phyloP scores from a whole-genome alignment of 1,139 yeast genomes.

The Yamadazyma jaroonii region DNA sequence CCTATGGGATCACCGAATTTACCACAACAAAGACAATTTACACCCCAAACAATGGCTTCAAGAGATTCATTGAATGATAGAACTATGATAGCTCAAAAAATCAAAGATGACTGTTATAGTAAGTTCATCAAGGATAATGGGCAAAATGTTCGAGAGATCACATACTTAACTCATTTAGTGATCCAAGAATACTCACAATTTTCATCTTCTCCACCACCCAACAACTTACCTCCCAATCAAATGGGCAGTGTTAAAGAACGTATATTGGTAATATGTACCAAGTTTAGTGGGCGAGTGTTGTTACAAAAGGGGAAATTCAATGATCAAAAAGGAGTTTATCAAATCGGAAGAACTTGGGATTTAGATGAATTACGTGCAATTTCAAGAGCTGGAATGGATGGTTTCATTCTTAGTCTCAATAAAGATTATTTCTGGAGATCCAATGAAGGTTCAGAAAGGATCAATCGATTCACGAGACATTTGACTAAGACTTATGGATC shows the following conservation, averaged over 20 bases:
- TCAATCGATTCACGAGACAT: slow-evolving; percentile 55
- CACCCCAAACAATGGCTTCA: slow-evolving; percentile 3
- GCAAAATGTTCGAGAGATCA: slow-evolving; percentile 26
- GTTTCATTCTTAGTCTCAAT: slow-evolving; percentile 62
- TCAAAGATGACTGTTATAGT: slow-evolving; percentile 42
- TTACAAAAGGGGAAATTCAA: slow-evolving; percentile 87
- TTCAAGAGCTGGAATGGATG: slow-evolving; percentile 51
- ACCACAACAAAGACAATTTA: slow-evolving; percentile 6
- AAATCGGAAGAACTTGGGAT: slow-evolving; percentile 94
- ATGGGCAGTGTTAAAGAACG: slow-evolving; percentile 39
- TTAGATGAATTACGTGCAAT: slow-evolving; percentile 65
- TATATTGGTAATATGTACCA: slow-evolving; percentile 40
- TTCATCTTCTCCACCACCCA: slow-evolving; percentile 42
- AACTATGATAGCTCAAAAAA: slow-evolving; percentile 24
- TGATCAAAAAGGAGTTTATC: slow-evolving; percentile 64
- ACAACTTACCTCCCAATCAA: slow-evolving; percentile 24
- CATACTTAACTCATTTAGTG: slow-evolving; percentile 36
- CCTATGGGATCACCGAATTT: slow-evolving; percentile 3
- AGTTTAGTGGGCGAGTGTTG: slow-evolving; percentile 59
- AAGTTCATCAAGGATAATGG: slow-evolving; percentile 30
- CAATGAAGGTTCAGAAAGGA: slow-evolving; percentile 63
- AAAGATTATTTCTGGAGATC: slow-evolving; percentile 88
- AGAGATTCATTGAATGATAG: neutral
- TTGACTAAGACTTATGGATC: slow-evolving; percentile 63
- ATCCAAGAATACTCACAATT: slow-evolving; percentile 39